phyloP scores from a whole-genome alignment of 2,329 filamentous ascomycete genomes.

The Rhexocercosporidium sp. region DNA sequence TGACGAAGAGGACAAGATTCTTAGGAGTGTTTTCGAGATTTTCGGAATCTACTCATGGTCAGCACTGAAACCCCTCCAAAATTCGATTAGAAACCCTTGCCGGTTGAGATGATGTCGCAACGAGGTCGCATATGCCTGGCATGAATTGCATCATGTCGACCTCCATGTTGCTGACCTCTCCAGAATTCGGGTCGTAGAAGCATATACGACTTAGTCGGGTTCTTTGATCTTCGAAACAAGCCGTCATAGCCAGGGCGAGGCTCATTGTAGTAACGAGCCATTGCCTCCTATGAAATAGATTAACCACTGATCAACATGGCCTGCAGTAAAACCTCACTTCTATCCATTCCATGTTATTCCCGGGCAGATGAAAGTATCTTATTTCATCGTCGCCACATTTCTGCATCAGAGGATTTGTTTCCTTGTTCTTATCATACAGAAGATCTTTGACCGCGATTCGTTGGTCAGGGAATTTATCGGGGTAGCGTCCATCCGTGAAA shows the following conservation, averaged over 20 bases:
- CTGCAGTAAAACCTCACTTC: slow-evolving; percentile 31
- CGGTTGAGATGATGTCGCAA: slow-evolving; percentile 25
- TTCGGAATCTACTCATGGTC: not conserved
- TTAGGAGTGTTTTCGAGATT: not conserved
- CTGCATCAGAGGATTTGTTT: not conserved
- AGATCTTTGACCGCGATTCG: not conserved
- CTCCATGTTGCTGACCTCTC: slow-evolving; percentile 26
- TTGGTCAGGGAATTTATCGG: not conserved
- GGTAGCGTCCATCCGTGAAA: not conserved
- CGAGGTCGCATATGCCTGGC: slow-evolving; percentile 29
- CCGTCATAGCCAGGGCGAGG: not conserved
- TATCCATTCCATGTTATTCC: slow-evolving; percentile 41
- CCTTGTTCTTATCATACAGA: not conserved
- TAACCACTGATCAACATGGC: not conserved
- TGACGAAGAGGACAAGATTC: not conserved
- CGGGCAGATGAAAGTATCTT: slow-evolving; percentile 38
- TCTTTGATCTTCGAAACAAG: not conserved
- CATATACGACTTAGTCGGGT: slow-evolving; percentile 3
- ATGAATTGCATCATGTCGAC: slow-evolving; percentile 22
- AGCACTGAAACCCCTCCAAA: not conserved
- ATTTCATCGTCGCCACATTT: slow-evolving; percentile 23
- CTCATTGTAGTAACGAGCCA: not conserved
- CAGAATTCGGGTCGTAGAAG: slow-evolving; percentile 27
- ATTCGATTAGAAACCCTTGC: not conserved
- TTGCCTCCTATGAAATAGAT: not conserved